These are phyloP conservation scores for California macrophylla DNA, from an alignment of 441 rosid species.

Conservation along the genomic window DNA sequence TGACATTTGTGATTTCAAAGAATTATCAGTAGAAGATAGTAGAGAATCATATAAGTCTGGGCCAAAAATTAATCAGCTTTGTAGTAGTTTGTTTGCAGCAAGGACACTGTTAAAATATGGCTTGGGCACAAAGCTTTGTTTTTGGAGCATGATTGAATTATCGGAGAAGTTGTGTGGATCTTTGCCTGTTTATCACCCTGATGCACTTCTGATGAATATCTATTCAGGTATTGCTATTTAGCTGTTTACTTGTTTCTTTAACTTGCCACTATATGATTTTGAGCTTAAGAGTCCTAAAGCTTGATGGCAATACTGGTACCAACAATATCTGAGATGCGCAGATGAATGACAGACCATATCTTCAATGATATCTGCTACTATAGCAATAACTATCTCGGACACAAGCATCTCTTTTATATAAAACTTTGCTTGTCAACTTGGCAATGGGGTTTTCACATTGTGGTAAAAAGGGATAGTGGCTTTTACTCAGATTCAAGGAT, in stretches of 20 bases:
- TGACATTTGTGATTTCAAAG: conserved; percentile 22
- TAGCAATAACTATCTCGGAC: background rate
- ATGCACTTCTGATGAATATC: conserved; percentile 63
- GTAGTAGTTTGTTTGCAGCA: conserved; percentile 27
- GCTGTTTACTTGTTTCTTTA: conserved; percentile 15
- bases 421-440: background rate
- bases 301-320: conserved; percentile 2
- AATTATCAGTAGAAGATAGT: conserved; percentile 20
- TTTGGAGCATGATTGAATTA: conserved; percentile 48
- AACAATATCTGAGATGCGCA: conserved; percentile 6
- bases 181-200: conserved; percentile 73
- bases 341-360: conserved; percentile 10
- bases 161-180: conserved; percentile 48
- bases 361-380: background rate
- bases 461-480: background rate
- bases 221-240: conserved; percentile 55
- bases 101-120: conserved; percentile 24
- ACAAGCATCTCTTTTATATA: background rate
- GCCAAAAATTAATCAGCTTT: conserved; percentile 23
- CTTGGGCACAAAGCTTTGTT: conserved; percentile 27
- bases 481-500: background rate
- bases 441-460: background rate
- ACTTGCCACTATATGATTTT: background rate
- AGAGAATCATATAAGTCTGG: conserved; percentile 21
- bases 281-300: background rate